phyloP scores from a whole-genome alignment of 2,329 filamentous ascomycete genomes.

The Fusarium irregulare region DNA sequence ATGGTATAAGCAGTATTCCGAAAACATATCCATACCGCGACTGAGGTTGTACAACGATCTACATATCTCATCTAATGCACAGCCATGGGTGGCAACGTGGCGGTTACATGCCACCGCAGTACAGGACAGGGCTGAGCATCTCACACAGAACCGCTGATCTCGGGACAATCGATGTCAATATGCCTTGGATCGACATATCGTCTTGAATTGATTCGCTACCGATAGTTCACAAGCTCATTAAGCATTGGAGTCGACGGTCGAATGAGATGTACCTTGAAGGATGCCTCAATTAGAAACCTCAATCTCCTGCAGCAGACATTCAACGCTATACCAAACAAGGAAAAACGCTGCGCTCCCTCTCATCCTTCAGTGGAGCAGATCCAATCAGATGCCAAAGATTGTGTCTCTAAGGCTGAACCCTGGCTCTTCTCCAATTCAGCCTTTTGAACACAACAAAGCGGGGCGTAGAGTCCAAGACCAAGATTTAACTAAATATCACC shows the following conservation, averaged over 20 bases:
- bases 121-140: conserved; percentile 30
- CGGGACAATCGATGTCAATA: background rate
- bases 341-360: conserved; percentile 23
- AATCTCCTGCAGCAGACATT: background rate
- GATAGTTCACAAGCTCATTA: background rate
- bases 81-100: conserved; percentile 3
- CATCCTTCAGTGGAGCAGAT: conserved; percentile 3
- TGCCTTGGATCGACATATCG: conserved; percentile 12
- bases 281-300: background rate
- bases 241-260: background rate
- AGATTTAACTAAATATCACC: conserved; percentile 18
- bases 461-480: conserved; percentile 1
- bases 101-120: conserved; percentile 8
- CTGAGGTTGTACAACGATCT: background rate
- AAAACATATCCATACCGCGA: conserved; percentile 7
- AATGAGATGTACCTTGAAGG: background rate
- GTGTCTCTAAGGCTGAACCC: conserved; percentile 11
- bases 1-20: background rate
- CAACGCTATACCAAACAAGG: conserved; percentile 25
- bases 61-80: background rate
- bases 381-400: conserved; percentile 8
- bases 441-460: conserved; percentile 5
- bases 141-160: conserved; percentile 12
- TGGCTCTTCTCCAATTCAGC: conserved; percentile 7
- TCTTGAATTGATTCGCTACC: background rate